These are phyloP conservation scores for Schizochytrium sp. DNA, from an alignment of 108 stramenopile genomes.

Conservation along the genomic window DNA sequence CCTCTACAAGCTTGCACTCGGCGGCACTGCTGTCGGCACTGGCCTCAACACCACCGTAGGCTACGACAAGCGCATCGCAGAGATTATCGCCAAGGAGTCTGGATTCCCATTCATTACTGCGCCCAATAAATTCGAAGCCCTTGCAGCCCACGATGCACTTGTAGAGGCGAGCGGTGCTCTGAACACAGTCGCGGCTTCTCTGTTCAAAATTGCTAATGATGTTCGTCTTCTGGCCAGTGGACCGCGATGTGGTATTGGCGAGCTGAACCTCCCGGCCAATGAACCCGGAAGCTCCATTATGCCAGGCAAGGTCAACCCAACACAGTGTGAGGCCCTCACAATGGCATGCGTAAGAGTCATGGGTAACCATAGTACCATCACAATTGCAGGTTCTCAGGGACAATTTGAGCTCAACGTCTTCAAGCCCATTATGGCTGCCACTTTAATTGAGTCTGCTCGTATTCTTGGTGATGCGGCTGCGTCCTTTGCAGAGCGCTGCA, in stretches of 20 bases:
- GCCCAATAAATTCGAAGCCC: constrained; percentile 95
- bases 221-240: constrained; percentile 92
- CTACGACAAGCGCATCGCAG: constrained; percentile 90
- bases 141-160: constrained; percentile 94
- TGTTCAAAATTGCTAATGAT: constrained; percentile 98
- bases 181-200: constrained; percentile 86
- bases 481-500: constrained; percentile 88
- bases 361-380: constrained; percentile 93
- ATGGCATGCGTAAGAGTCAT: constrained; percentile 99
- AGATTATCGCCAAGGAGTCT: constrained; percentile 88
- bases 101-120: constrained; percentile 91
- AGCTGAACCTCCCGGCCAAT: constrained; percentile 91
- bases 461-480: constrained; percentile 88
- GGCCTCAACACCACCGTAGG: constrained; percentile 90
- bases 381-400: constrained; percentile 93
- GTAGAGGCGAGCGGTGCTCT: constrained; percentile 92
- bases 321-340: constrained; percentile 97
- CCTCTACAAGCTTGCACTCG: constrained; percentile 91
- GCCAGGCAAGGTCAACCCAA: constrained; percentile 99
- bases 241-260: constrained; percentile 95
- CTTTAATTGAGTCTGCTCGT: constrained; percentile 89
- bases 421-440: constrained; percentile 96
- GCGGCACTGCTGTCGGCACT: constrained; percentile 98
- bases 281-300: constrained; percentile 98
- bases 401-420: constrained; percentile 98